phyloP scores from a whole-genome alignment of 495 filamentous ascomycete genomes.

The Podospora appendiculata region DNA sequence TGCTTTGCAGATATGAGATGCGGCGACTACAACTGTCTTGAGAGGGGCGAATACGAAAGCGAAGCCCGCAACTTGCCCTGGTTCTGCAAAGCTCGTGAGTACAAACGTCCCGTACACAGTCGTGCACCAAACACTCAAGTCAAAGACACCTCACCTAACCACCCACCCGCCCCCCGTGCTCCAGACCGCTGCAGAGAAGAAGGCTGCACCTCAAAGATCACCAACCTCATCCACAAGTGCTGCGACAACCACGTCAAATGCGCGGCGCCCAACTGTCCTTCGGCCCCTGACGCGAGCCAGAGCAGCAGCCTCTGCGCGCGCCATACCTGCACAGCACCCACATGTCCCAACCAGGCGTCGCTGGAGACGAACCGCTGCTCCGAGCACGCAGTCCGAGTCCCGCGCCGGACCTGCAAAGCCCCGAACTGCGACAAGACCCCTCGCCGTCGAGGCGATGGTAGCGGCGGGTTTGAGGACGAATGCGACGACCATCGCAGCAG shows the following conservation, averaged over 20 bases:
- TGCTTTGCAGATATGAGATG: not conserved
- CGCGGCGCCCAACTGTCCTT: slow-evolving; percentile 3
- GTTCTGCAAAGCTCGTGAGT: no score
- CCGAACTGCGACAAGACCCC: not conserved
- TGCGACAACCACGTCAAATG: slow-evolving; percentile 6
- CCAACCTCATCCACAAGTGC: slow-evolving; percentile 3
- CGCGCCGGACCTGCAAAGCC: not conserved
- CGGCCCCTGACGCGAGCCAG: not conserved
- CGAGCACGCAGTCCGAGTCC: slow-evolving; percentile 1
- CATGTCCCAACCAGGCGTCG: slow-evolving; percentile 2
- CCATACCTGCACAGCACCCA: slow-evolving; percentile 3
- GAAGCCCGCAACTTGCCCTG: no score
- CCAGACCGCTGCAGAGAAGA: slow-evolving; percentile 4
- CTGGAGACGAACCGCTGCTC: not conserved
- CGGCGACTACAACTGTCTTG: not conserved
- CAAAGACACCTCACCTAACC: not conserved
- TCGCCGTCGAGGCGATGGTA: not conserved
- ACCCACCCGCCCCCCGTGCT: not conserved
- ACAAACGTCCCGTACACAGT: not conserved
- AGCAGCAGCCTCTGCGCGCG: slow-evolving; percentile 2
- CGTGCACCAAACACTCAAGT: not conserved
- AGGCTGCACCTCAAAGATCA: not conserved
- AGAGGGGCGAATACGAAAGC: not conserved
- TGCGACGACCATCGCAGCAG: not conserved
- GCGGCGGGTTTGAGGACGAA: not conserved